phyloP scores from a whole-genome alignment of 2,329 filamentous ascomycete species.

The Beauveria pseudobassiana region DNA sequence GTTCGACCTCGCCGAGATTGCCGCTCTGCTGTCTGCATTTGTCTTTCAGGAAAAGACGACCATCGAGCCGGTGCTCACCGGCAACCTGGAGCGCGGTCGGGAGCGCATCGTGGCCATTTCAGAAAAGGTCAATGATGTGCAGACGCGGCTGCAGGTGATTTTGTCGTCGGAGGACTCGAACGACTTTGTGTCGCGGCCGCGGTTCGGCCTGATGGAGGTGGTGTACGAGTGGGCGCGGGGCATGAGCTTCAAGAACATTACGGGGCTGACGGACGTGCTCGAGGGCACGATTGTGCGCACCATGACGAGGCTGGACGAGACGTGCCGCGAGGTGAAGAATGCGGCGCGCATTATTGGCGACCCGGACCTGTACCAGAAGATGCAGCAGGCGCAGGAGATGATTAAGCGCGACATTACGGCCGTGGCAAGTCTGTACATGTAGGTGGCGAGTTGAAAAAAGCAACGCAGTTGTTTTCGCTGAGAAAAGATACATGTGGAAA shows the following conservation, averaged over 20 bases:
- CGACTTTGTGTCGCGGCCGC: constrained; percentile 78
- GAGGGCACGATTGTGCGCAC: constrained; percentile 96
- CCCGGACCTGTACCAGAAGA: constrained; percentile 87
- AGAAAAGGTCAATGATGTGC: constrained; percentile 85
- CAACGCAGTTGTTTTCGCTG: too few species aligned
- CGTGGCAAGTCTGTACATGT: constrained; percentile 84
- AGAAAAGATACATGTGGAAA: neutral
- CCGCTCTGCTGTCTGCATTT: constrained; percentile 85
- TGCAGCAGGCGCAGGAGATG: constrained; percentile 94
- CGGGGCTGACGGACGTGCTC: constrained; percentile 87
- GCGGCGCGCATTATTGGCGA: constrained; percentile 93
- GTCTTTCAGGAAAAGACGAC: constrained; percentile 98
- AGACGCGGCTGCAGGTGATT: constrained; percentile 87
- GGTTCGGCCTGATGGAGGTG: constrained; percentile 93
- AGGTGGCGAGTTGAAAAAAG: constrained; percentile 14
- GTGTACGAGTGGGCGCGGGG: constrained; percentile 98
- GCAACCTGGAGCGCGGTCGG: constrained; percentile 72
- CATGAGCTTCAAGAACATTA: constrained; percentile 98
- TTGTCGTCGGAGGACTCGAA: constrained; percentile 83
- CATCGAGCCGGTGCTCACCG: constrained; percentile 69
- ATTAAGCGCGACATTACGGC: constrained; percentile 95
- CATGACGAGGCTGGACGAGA: constrained; percentile 90
- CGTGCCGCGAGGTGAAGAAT: constrained; percentile 94
- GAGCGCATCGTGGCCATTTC: constrained; percentile 83
- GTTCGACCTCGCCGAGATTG: constrained; percentile 94